Evolutionary conservation across 2,329 filamentous ascomycete species (phyloP).

Genomic region (Monascus ruber): DNA sequence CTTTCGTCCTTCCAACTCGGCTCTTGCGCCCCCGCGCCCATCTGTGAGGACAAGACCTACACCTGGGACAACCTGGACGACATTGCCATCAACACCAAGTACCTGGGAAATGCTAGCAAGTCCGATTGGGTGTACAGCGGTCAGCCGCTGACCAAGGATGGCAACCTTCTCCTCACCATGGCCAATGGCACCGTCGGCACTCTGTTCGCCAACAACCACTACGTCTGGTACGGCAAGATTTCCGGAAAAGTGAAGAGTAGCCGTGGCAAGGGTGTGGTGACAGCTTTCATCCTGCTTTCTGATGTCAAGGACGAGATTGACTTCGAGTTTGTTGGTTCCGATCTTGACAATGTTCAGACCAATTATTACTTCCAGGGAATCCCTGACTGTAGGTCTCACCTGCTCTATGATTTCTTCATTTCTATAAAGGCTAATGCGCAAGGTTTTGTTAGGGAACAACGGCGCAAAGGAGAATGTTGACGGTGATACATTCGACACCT

Average conservation of each 20-base stretch:
- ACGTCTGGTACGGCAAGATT: slow-evolving; percentile 96
- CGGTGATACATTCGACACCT: slow-evolving; percentile 61
- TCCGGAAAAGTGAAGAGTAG: slow-evolving; percentile 75
- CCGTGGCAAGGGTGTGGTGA: slow-evolving; percentile 81
- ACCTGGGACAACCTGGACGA: slow-evolving; percentile 61
- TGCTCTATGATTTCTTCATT: neutral
- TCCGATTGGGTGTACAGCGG: slow-evolving; percentile 87
- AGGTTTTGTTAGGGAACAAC: slow-evolving; percentile 53
- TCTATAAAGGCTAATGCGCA: too few species aligned
- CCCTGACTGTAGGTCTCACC: slow-evolving; percentile 59
- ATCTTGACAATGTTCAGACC: slow-evolving; percentile 68
- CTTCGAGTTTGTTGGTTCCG: slow-evolving; percentile 82
- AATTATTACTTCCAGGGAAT: slow-evolving; percentile 98
- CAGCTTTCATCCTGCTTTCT: slow-evolving; percentile 87
- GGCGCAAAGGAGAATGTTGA: slow-evolving; percentile 54
- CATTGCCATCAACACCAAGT: slow-evolving; percentile 62
- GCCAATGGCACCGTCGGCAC: slow-evolving; percentile 74
- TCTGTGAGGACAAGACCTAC: slow-evolving; percentile 66
- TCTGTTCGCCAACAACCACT: slow-evolving; percentile 69
- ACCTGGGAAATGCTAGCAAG: slow-evolving; percentile 69
- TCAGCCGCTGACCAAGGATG: slow-evolving; percentile 49
- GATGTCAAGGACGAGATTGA: slow-evolving; percentile 98
- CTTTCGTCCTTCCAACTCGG: slow-evolving; percentile 71
- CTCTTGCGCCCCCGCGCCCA: slow-evolving; percentile 72
- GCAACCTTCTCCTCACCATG: slow-evolving; percentile 78